Conservation (phyloP, 176 grass and related monocot species). For the Sorghum bicolor region Sorghum_bicolor_NCBIv3 NC_012878.2:55135001-55135500, state of each 20-base stretch:
- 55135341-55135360: conserved; percentile 13
- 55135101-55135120: too few species aligned
- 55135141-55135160: too few species aligned
- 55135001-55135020: too few species aligned
- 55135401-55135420: neutral
- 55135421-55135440: neutral
- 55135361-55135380: neutral
- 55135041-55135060: too few species aligned
- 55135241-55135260: neutral
- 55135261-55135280: neutral
- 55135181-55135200: too few species aligned
- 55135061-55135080: too few species aligned
- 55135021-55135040: too few species aligned
- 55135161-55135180: too few species aligned
- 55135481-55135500: neutral
- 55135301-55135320: neutral
- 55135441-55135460: neutral
- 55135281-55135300: neutral
- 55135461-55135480: neutral
- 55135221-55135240: too few species aligned
- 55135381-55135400: neutral
- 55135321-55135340: neutral
- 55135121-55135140: too few species aligned
- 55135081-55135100: too few species aligned
- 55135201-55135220: too few species aligned